A percentile compares a stretch with the other conserved stretches of the same genome.
Evolutionary conservation across 78 protist species (phyloP).

Genomic region (Salpingoeca rosetta): DNA sequence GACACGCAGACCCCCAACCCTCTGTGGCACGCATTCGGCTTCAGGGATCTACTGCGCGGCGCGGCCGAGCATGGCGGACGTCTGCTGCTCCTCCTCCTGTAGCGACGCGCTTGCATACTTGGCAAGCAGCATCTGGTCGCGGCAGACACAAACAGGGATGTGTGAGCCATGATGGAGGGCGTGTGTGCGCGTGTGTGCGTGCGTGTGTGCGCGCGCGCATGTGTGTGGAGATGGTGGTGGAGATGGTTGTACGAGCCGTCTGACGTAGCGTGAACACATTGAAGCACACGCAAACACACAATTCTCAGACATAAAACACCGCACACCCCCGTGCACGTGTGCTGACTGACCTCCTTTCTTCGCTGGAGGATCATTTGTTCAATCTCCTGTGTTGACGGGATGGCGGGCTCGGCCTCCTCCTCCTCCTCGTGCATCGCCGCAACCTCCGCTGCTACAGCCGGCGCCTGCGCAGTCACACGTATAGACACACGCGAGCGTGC

Average conservation of each 20-base stretch:
- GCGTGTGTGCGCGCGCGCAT: no score
- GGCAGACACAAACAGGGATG: no score
- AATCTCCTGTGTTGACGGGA: slow-evolving; percentile 36
- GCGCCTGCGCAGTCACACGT: background rate
- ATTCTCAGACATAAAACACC: no score
- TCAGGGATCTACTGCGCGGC: background rate
- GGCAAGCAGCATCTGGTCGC: background rate
- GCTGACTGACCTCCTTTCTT: slow-evolving; percentile 22
- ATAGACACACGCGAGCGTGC: no score
- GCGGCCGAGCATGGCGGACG: background rate
- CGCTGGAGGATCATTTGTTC: slow-evolving; percentile 22
- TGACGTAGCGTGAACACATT: no score
- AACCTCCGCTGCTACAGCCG: background rate
- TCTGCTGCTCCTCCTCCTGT: background rate
- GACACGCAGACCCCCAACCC: background rate
- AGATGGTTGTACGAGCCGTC: no score
- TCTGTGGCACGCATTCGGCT: background rate
- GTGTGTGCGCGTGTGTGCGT: no score
- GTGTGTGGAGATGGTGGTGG: no score
- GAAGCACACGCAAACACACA: no score
- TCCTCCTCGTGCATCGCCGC: background rate
- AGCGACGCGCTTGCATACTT: background rate
- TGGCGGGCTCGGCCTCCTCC: slow-evolving; percentile 19
- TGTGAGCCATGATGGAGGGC: no score
- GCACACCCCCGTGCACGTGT: no score